Percentiles rank a stretch among this genome's conserved stretches.
These are phyloP conservation scores for Candida sp. DNA, from an alignment of 1,139 yeast species.

Conservation along the genomic window DNA sequence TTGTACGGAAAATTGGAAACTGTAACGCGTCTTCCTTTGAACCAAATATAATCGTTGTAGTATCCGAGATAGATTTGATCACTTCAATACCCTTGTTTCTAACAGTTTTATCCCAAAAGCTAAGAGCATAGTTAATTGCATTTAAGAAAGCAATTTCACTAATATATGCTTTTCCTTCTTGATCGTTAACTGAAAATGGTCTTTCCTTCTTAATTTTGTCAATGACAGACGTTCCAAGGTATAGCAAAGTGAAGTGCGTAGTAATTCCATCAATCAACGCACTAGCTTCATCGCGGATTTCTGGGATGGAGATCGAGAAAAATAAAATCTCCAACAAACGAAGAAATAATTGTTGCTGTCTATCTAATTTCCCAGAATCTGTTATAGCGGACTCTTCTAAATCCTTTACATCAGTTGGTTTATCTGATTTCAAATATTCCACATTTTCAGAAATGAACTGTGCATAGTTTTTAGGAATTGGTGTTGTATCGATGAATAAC, in stretches of 20 bases:
- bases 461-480: constrained; percentile 57
- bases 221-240: constrained; percentile 68
- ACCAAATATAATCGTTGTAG: constrained; percentile 69
- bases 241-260: constrained; percentile 75
- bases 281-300: constrained; percentile 67
- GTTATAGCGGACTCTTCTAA: constrained; percentile 42
- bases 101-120: constrained; percentile 72
- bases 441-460: constrained; percentile 43
- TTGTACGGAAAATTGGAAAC: constrained; percentile 71
- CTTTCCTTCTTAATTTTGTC: constrained; percentile 71
- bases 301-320: constrained; percentile 73
- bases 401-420: constrained; percentile 28
- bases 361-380: constrained; percentile 49
- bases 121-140: constrained; percentile 76
- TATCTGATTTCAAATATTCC: constrained; percentile 45
- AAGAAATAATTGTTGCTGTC: constrained; percentile 58
- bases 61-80: constrained; percentile 57
- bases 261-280: constrained; percentile 62
- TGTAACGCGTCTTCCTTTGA: constrained; percentile 59
- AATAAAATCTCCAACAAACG: constrained; percentile 68
- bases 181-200: constrained; percentile 70
- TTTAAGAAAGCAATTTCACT: constrained; percentile 70
- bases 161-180: constrained; percentile 71
- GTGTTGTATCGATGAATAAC: constrained; percentile 64
- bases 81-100: constrained; percentile 69